phyloP scores from a whole-genome alignment of 129 eudicot genomes.

The Glebionis coronaria region DNA sequence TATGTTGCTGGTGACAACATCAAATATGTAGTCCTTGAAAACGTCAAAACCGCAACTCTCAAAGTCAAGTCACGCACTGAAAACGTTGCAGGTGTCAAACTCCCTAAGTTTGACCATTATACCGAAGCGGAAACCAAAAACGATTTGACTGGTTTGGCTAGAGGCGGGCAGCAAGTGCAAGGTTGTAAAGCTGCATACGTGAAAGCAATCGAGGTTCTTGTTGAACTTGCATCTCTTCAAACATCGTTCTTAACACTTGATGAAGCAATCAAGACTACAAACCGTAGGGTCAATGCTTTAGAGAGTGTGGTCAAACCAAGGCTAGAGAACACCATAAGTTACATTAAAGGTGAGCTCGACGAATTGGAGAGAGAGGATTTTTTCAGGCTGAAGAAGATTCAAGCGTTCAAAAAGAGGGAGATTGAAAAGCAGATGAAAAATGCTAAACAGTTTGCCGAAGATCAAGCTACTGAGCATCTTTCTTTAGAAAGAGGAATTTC shows the following conservation, averaged over 20 bases:
- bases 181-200: constrained; percentile 76
- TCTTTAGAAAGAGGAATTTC: constrained; percentile 62
- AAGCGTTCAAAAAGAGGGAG: constrained; percentile 78
- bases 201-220: constrained; percentile 70
- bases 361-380: constrained; percentile 92
- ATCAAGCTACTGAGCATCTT: constrained; percentile 40
- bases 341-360: constrained; percentile 82
- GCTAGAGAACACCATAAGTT: constrained; percentile 72
- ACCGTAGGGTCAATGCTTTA: too few species aligned
- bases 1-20: constrained; percentile 93
- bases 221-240: constrained; percentile 90
- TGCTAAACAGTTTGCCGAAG: constrained; percentile 57
- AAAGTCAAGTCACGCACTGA: constrained; percentile 74
- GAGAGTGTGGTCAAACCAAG: constrained; percentile 82
- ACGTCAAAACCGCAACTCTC: constrained; percentile 67
- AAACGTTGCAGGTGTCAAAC: constrained; percentile 89
- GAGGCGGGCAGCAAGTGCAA: constrained; percentile 96
- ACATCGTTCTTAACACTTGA: too few species aligned
- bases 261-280: too few species aligned
- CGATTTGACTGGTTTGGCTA: constrained; percentile 80
- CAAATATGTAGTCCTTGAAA: constrained; percentile 70
- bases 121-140: constrained; percentile 78
- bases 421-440: constrained; percentile 53
- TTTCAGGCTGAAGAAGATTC: constrained; percentile 88
- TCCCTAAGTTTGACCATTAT: constrained; percentile 76